Evolutionary conservation across 129 eudicot species (phyloP).

Genomic region (Chrysanthemum lavandulifolium): DNA sequence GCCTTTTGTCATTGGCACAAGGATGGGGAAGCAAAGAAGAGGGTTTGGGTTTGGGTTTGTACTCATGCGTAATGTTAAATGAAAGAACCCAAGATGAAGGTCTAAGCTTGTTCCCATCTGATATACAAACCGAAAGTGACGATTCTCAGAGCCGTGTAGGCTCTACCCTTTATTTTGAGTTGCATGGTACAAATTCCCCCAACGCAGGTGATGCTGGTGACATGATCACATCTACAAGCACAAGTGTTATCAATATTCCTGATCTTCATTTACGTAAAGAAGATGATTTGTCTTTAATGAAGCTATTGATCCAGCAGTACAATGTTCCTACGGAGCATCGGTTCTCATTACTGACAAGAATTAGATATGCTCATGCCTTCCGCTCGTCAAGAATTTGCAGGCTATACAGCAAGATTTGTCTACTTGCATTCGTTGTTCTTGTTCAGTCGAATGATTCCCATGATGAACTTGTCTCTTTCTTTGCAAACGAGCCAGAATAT

Average conservation of each 20-base stretch:
- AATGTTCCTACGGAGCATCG: conserved; percentile 80
- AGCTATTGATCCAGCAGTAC: conserved; percentile 61
- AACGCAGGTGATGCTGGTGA: background rate
- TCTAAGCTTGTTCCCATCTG: conserved; percentile 69
- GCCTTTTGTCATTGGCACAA: conserved; percentile 90
- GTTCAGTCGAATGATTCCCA: conserved; percentile 93
- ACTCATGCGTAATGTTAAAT: conserved; percentile 70
- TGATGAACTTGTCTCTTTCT: conserved; percentile 93
- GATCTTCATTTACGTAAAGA: conserved; percentile 73
- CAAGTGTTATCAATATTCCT: conserved; percentile 67
- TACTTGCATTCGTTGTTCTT: conserved; percentile 88
- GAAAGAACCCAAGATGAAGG: conserved; percentile 81
- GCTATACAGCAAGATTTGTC: conserved; percentile 84
- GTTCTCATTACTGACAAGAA: conserved; percentile 75
- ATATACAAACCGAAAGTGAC: conserved; percentile 58
- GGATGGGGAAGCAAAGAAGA: conserved; percentile 99
- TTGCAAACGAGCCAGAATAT: conserved; percentile 94
- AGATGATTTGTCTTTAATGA: conserved; percentile 80
- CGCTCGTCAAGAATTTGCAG: conserved; percentile 77
- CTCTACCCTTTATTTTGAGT: conserved; percentile 87
- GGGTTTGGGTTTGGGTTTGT: conserved; percentile 93
- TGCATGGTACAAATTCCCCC: conserved; percentile 56
- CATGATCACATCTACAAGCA: conserved; percentile 11
- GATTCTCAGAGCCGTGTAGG: conserved; percentile 74
- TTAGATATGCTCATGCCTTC: conserved; percentile 93